Evolutionary conservation across 441 rosid genomes (phyloP), one percentile per base, ranked within the genome.

Genomic region (Populus hybrid): DNA sequence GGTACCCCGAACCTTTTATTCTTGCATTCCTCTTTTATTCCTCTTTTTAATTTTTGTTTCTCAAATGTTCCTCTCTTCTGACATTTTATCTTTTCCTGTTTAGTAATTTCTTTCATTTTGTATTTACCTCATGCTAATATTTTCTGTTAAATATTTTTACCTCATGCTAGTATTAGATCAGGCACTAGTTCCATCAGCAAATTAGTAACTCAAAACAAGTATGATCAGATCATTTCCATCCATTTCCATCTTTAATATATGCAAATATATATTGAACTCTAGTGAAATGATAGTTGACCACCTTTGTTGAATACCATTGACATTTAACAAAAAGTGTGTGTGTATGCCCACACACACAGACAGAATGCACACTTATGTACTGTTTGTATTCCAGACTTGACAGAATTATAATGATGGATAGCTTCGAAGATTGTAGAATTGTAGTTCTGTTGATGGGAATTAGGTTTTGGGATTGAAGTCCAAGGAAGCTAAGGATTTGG

Each of bases 1-100:
- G 99, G 99, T 97, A 88, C 36, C 6, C 20, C 21, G 6, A 70
- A 71, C 23, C 63, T 71, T n/a, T 11, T n/a, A 1, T 69, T 30
- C 64, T 65, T 1, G 5, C 40, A 14, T 67, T 28, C 36, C 70
- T 67, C 70, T 30, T 28, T 28, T 28, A 28, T 28, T 28, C 30
- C 30, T 28, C 30, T 28, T 28, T 28, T 28, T 28, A 28, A 28
- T 28, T 2, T 2, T 28, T 28, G 30, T 28, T 28, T 28, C 3
- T 28, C 2, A 28, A 28, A 28, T 28, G 30, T 28, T 4, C 59
- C n/a, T 5, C 8, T 50, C 59, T 50, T 16, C 59, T 50, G 8
- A 50, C 59, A 50, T 16, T 50, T 50, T 50, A 14, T 50, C 59
- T 50, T 50, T 50, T 50, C 59, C 20, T 50, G n/a, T 14, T 16